phyloP scores from a whole-genome alignment of 2,329 filamentous ascomycete species.

The Claviceps pazoutovae region DNA sequence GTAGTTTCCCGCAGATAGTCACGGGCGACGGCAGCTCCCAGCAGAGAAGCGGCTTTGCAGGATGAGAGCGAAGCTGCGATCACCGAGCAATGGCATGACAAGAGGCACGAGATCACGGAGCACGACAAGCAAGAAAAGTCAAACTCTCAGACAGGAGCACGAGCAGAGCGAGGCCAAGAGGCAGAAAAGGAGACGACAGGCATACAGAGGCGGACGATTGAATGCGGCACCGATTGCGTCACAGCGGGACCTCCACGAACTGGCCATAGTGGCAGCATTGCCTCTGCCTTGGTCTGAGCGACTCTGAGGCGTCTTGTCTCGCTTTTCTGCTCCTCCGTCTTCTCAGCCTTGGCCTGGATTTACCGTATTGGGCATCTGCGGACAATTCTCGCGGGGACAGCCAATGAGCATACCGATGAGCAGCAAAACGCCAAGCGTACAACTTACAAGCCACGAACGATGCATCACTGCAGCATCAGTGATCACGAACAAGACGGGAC shows the following conservation, averaged over 20 bases:
- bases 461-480: too few relatives aligned
- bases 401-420: too few relatives aligned
- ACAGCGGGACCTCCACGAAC: slow-evolving; percentile 1
- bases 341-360: too few relatives aligned
- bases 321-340: too few relatives aligned
- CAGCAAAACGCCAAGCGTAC: too few relatives aligned
- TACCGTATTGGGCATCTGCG: too few relatives aligned
- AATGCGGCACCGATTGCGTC: slow-evolving; percentile 3
- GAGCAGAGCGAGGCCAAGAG: background rate
- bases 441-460: too few relatives aligned
- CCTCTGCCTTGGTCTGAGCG: too few relatives aligned
- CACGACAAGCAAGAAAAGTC: background rate
- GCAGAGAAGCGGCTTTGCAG: background rate
- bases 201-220: slow-evolving; percentile 1
- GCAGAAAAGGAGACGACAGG: background rate
- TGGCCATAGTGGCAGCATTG: too few relatives aligned
- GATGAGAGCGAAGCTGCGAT: background rate
- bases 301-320: too few relatives aligned
- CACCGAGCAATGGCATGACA: background rate
- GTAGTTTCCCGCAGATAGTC: slow-evolving; percentile 1
- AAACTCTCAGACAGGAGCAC: background rate
- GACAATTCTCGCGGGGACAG: too few relatives aligned
- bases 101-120: background rate
- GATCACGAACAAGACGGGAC: background rate
- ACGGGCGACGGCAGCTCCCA: background rate